phyloP scores from a whole-genome alignment of 768 basidiomycete genomes.

The Cyclocybe cylindracea region DNA sequence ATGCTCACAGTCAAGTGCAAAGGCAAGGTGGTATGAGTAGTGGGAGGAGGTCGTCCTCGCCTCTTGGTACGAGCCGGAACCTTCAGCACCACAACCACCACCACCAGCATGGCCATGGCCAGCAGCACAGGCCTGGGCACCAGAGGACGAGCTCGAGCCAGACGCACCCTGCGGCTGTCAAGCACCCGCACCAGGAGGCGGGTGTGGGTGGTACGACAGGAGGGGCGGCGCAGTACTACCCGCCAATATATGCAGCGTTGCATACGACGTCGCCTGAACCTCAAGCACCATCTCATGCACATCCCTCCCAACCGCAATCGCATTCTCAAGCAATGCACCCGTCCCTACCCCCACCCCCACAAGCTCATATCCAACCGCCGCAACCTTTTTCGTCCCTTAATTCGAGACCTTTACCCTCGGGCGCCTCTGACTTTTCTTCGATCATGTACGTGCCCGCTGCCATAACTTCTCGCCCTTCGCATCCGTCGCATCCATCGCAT shows the following conservation, averaged over 20 bases:
- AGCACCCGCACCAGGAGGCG: too few species aligned
- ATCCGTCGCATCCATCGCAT: too few species aligned
- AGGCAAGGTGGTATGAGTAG: background rate
- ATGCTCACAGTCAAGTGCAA: too few species aligned
- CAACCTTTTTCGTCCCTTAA: background rate
- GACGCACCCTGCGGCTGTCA: too few species aligned
- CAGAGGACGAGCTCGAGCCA: background rate
- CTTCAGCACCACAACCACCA: background rate
- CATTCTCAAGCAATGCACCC: background rate
- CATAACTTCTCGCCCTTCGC: too few species aligned
- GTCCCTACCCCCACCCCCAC: constrained; percentile 5
- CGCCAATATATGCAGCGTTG: background rate
- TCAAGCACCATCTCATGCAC: constrained; percentile 8
- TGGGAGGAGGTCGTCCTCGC: background rate
- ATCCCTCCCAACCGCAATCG: constrained; percentile 2
- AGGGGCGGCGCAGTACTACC: background rate
- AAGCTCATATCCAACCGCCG: constrained; percentile 2
- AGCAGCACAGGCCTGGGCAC: background rate
- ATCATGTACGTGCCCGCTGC: too few species aligned
- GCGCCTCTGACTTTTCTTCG: too few species aligned
- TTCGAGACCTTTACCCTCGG: too few species aligned
- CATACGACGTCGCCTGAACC: constrained; percentile 6
- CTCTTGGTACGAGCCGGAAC: background rate
- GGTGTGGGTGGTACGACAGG: too few species aligned
- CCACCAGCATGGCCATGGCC: background rate